Evolutionary conservation across 169 alveolate genomes (phyloP).

Genomic region (Plasmodium coatneyi): DNA sequence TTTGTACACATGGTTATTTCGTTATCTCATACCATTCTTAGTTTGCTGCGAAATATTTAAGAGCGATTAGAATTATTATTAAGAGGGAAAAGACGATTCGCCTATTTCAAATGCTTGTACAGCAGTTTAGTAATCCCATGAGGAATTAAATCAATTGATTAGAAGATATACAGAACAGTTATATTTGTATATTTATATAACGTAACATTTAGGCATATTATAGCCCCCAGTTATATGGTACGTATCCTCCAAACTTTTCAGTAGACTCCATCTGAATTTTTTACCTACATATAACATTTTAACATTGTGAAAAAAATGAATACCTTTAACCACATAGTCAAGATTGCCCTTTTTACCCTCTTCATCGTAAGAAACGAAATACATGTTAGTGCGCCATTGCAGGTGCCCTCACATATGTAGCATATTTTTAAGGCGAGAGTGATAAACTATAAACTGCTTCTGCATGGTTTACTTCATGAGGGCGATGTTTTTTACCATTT

Average conservation of each 20-base stretch:
- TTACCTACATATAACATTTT: background rate
- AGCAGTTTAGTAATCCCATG: background rate
- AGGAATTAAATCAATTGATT: background rate
- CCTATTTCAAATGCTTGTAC: background rate
- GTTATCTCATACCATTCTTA: background rate
- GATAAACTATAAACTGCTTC: background rate
- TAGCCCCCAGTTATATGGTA: background rate
- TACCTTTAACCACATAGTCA: background rate
- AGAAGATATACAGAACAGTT: background rate
- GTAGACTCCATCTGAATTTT: background rate
- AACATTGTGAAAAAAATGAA: background rate
- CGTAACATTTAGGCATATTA: background rate
- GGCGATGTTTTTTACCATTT: background rate
- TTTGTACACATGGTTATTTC: background rate
- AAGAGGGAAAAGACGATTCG: background rate
- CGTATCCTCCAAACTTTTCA: background rate
- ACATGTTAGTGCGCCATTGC: background rate
- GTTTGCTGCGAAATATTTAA: background rate
- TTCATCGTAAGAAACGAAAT: background rate
- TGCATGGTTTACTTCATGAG: background rate
- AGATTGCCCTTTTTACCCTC: background rate
- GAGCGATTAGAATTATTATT: background rate
- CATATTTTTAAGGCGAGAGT: background rate
- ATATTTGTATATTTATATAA: background rate
- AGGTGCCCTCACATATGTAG: background rate